Conservation (phyloP, 208 protist genomes). For the Acanthamoeba culbertsoni region DNA sequence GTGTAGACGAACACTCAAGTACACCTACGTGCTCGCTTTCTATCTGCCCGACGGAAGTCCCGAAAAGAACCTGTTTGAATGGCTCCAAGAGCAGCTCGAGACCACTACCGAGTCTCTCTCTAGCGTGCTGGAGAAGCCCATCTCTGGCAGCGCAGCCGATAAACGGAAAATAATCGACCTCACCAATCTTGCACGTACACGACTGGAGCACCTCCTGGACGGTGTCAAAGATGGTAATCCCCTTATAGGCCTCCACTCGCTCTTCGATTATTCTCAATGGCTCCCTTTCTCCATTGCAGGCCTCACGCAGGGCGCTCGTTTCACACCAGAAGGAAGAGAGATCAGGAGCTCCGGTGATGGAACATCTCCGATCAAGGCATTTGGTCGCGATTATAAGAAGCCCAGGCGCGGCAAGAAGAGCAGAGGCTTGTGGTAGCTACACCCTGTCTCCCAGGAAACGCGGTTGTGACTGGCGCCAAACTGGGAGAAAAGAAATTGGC, state of each 20-base stretch:
- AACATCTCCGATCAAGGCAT: neutral
- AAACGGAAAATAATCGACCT: conserved; percentile 39
- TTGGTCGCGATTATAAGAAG: neutral
- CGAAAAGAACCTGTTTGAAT: conserved; percentile 69
- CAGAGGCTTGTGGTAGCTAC: too few relatives aligned
- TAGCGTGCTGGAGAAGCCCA: conserved; percentile 28
- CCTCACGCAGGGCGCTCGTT: neutral
- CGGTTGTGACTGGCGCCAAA: too few relatives aligned
- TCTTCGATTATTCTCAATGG: neutral
- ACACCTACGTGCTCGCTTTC: conserved; percentile 65
- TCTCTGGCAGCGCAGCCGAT: neutral
- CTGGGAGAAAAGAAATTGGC: too few relatives aligned
- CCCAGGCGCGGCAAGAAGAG: neutral
- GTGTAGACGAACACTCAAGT: conserved; percentile 65
- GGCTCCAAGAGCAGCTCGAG: conserved; percentile 61
- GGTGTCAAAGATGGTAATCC: conserved; percentile 15
- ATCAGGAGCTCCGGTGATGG: neutral
- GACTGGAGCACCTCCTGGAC: conserved; percentile 22
- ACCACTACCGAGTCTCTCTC: conserved; percentile 47
- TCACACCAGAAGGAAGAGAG: neutral
- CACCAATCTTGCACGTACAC: neutral
- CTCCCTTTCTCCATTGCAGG: neutral
- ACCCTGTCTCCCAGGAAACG: too few relatives aligned
- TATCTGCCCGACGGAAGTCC: conserved; percentile 56
- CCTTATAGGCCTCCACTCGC: neutral